Percentiles rank a stretch among this genome's conserved stretches.
Conservation (phyloP, 768 basidiomycete species). For the Lentinula detonsa region DNA sequence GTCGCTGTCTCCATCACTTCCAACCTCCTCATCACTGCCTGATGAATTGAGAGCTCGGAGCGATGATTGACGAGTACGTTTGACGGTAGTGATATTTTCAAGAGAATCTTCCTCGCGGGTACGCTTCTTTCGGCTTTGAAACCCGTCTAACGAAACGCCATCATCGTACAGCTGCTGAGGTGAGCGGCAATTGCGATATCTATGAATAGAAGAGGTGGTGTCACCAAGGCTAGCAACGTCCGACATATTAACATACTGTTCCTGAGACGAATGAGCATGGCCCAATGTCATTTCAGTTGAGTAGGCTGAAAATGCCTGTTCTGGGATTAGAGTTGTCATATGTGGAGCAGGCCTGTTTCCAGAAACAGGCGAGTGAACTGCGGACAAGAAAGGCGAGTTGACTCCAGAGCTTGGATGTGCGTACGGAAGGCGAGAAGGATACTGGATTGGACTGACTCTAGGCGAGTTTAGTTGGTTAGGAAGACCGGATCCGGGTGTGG, state of each 20-base stretch:
- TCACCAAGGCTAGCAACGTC: slow-evolving; percentile 2
- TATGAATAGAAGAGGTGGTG: neutral
- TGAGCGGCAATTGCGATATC: neutral
- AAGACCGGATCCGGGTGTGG: neutral
- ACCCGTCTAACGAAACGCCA: too few relatives aligned
- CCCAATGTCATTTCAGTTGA: neutral
- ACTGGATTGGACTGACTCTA: neutral
- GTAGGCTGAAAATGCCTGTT: neutral
- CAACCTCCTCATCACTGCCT: neutral
- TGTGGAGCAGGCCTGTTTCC: neutral
- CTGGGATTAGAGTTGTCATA: neutral
- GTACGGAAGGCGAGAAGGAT: neutral
- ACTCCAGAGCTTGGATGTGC: neutral
- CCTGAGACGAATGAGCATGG: neutral
- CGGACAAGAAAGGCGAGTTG: slow-evolving; percentile 2
- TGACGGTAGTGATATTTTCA: neutral
- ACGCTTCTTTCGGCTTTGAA: neutral
- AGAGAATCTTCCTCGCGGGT: neutral
- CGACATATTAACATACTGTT: slow-evolving; percentile 5
- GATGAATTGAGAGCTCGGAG: neutral
- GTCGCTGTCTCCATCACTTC: slow-evolving; percentile 2
- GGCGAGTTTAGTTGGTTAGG: neutral
- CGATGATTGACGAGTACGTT: neutral
- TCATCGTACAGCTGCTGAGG: neutral
- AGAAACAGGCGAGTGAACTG: neutral